Percentiles rank a stretch among this genome's conserved stretches.
Evolutionary conservation across 768 basidiomycete species (phyloP).

Genomic region (Boletellus ananiceps): DNA sequence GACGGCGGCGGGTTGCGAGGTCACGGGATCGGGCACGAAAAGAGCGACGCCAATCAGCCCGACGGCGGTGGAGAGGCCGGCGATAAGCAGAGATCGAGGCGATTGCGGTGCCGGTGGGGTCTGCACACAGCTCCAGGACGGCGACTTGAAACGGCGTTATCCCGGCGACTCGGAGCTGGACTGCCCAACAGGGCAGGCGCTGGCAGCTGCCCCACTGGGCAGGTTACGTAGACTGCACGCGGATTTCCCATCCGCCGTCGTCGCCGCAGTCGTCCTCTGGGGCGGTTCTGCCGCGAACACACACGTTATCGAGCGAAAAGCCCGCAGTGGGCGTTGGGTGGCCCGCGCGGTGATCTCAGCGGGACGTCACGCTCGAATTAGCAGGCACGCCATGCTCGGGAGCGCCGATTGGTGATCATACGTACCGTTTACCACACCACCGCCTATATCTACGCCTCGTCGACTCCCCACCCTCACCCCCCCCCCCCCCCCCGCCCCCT

Average conservation of each 20-base stretch:
- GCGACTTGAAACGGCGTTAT: slow-evolving; percentile 23
- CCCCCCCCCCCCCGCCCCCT: slow-evolving; percentile 14
- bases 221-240: no score
- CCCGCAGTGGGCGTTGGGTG: slow-evolving; percentile 1
- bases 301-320: slow-evolving; percentile 7
- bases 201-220: no score
- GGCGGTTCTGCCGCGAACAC: slow-evolving; percentile 5
- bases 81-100: slow-evolving; percentile 15
- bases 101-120: slow-evolving; percentile 2
- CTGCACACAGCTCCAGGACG: not conserved
- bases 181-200: not conserved
- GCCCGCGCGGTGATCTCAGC: slow-evolving; percentile 3
- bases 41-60: slow-evolving; percentile 17
- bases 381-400: slow-evolving; percentile 3
- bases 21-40: slow-evolving; percentile 2
- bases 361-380: not conserved
- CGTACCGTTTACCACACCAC: slow-evolving; percentile 7
- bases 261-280: not conserved
- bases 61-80: slow-evolving; percentile 4
- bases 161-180: not conserved
- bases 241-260: slow-evolving; percentile 2
- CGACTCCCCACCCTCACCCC: slow-evolving; percentile 14
- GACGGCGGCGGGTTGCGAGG: no score
- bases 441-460: slow-evolving; percentile 8
- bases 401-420: slow-evolving; percentile 6